Base-by-base conservation (phyloP, 129 eudicot species). In the Artemisia tridentata region DNA sequence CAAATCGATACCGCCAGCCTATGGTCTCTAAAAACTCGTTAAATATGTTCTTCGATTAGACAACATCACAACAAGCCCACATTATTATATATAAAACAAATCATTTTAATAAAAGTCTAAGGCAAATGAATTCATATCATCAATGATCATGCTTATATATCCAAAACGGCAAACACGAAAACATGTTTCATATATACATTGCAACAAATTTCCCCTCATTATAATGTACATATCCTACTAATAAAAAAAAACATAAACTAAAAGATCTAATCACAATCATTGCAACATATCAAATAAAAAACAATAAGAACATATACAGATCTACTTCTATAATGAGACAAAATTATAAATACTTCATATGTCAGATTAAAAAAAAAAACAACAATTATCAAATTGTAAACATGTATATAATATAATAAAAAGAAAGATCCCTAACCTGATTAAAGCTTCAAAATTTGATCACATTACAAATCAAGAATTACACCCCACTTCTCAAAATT, bases 401-500 rank as follows among this genome's bases (percentile, higher is more conserved):
- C 47, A 67, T 75, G 53, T 3, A 25, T 52, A 75, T 21, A 20
- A n/a, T 50, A 7, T 29, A 12, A 48, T 45, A 11, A 70, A 70
- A 16, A 77, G 51, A 55, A 71, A 56, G 76, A 76, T 71, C 61
- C 77, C 81, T 71, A 71, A 78, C 81, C 81, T 78, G 77, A 63
- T 71, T 63, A 58, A 63, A 34, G 14, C 59, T 20, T 29, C 8
- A n/a, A 52, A 77, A 70, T n/a, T 69, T 11, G 67, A 75, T 78
- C 54, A 63, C 65, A 70, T 63, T 71, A 78, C 63, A 67, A 57
- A 78, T 64, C 47, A 38, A 54, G 61, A 78, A 78, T 25, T 46
- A 63, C 27, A 53, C 11, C 67, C 76, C 68, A 76, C 52, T 69
- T 72, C 53, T 65, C 65, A 56, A 63, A 70, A 70, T 70, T 63